Base-by-base conservation (phyloP, 768 basidiomycete species). In the Tephrocybe sp. region DNA sequence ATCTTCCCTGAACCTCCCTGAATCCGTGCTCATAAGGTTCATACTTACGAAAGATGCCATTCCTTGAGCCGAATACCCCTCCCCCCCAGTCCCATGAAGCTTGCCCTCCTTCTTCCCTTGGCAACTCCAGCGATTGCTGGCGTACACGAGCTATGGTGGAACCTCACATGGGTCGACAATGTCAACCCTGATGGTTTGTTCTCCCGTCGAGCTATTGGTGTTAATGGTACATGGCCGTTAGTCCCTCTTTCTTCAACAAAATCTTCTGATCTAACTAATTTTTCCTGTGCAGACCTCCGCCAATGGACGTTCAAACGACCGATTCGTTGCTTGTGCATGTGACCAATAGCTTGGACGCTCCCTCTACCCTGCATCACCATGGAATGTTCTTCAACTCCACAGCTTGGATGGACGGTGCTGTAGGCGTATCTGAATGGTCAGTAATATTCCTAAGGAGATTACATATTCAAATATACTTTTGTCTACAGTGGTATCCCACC, bases 211-310 rank as follows among this genome's bases (percentile, higher is more conserved):
- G 92, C 83, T 44, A 82, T 97, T 44, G 94, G 94, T 47, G 83
- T 97, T 45, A 98, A 98, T 63, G 82, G 84, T 16, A 87, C 89
- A 5, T 98, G 95, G 96, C 95, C 95, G 87, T 94, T 67, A 65
- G 92, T 75, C 4, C 7, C 26, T 16, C 44, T 46, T 13, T 35
- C 48, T 41, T 16, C 7, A 16, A 9, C n/a, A 34, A 11, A 33
- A 40, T 20, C 23, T 10, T 45, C 43, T 52, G 33, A 33, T 26
- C 7, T n/a, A 39, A 22, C 51, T 40, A 20, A 38, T 20, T 40
- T 34, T 44, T 48, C n/a, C 39, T 34, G 33, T 53, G 14, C 52
- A 94, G 91, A 22, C 92, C 91, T 1, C 95, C 95, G 0, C 84
- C 91, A 0, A 72, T 97, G 52, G 79, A 85, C 20, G 80, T 93